These are phyloP conservation scores for Venturia aucupariae DNA, from an alignment of 2,329 filamentous ascomycete species.

Conservation along the genomic window DNA sequence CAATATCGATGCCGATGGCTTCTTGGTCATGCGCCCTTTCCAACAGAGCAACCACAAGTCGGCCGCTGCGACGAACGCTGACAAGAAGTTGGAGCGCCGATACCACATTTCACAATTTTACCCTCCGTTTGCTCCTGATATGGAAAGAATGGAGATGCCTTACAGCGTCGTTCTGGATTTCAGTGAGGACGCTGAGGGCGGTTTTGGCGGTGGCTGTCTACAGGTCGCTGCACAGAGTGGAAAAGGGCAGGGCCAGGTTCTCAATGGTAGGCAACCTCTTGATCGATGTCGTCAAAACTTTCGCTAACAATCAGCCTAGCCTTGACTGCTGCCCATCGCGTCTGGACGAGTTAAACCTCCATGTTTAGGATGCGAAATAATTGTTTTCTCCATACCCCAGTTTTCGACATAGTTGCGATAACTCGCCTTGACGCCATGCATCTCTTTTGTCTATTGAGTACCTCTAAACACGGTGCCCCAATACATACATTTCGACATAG, in stretches of 20 bases:
- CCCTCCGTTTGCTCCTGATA: conserved; percentile 70
- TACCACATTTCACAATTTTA: conserved; percentile 83
- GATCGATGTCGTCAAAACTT: background rate
- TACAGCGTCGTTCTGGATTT: conserved; percentile 67
- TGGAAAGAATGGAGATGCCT: conserved; percentile 85
- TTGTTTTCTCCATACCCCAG: background rate
- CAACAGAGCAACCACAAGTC: background rate
- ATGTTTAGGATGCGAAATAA: background rate
- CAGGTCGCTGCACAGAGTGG: conserved; percentile 54
- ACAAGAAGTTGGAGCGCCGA: conserved; percentile 52
- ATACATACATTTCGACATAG: background rate
- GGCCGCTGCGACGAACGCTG: background rate
- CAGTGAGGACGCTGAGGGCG: conserved; percentile 29
- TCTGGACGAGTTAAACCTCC: background rate
- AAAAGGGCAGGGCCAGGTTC: conserved; percentile 42
- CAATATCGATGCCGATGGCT: conserved; percentile 74
- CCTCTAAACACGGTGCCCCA: background rate
- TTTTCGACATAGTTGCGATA: background rate
- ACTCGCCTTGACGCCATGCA: background rate
- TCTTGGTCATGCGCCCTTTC: conserved; percentile 54
- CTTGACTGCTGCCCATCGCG: background rate
- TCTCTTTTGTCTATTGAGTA: background rate
- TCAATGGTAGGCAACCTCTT: conserved; percentile 31
- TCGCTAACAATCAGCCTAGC: background rate
- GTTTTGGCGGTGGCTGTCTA: conserved; percentile 43